These are phyloP conservation scores for Botrytis aclada DNA, from an alignment of 2,329 filamentous ascomycete species.

Conservation along the genomic window DNA sequence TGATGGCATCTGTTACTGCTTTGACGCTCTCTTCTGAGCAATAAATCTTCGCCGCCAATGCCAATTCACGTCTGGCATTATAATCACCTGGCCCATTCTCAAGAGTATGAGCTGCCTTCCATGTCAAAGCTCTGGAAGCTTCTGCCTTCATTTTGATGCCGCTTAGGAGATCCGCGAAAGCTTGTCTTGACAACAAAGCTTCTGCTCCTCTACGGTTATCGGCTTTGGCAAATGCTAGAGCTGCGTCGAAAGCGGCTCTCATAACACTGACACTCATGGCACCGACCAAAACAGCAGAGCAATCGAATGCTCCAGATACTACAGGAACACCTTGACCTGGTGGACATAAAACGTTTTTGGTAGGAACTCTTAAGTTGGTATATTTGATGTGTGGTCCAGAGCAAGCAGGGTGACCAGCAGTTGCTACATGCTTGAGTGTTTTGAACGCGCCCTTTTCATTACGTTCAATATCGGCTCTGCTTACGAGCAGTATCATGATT, in stretches of 20 bases:
- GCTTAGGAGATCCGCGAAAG: conserved; percentile 50
- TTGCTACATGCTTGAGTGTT: conserved; percentile 46
- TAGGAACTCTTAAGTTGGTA: conserved; percentile 47
- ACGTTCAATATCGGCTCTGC: conserved; percentile 45
- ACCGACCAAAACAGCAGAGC: conserved; percentile 48
- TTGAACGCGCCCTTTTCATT: conserved; percentile 45
- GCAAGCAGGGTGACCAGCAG: conserved; percentile 47
- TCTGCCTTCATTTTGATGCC: conserved; percentile 52
- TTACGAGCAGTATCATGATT: conserved; percentile 51
- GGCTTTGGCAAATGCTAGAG: conserved; percentile 47
- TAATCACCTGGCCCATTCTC: conserved; percentile 41
- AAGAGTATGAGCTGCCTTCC: conserved; percentile 46
- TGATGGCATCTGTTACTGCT: conserved; percentile 49
- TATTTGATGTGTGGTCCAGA: conserved; percentile 50
- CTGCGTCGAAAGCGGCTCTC: conserved; percentile 51
- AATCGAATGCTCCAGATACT: conserved; percentile 43
- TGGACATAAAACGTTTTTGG: conserved; percentile 45
- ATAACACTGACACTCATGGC: conserved; percentile 54
- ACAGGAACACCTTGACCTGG: conserved; percentile 45
- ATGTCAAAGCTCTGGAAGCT: conserved; percentile 47
- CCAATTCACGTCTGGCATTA: conserved; percentile 41
- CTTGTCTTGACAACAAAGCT: conserved; percentile 47
- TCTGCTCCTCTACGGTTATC: conserved; percentile 47
- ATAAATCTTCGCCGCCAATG: conserved; percentile 50
- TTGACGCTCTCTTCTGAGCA: conserved; percentile 50